These are phyloP conservation scores for Metarhizium humberi DNA, from an alignment of 2,329 filamentous ascomycete genomes.

Conservation along the genomic window DNA sequence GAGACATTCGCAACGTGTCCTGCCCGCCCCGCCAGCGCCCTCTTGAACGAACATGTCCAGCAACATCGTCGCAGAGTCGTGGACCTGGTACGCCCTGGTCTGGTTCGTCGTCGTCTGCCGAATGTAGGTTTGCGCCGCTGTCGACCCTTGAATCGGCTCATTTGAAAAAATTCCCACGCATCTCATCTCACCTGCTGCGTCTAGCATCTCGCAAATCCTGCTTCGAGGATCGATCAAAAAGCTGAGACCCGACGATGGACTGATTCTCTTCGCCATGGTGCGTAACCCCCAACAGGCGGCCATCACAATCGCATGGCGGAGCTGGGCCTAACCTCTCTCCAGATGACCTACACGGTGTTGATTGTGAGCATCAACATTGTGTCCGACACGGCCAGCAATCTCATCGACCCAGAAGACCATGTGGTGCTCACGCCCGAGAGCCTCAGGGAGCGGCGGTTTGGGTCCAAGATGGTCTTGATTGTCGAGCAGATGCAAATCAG, in stretches of 20 bases:
- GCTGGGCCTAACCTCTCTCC: background rate
- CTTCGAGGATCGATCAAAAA: constrained; percentile 34
- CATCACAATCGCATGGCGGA: background rate
- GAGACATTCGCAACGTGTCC: background rate
- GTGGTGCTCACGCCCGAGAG: constrained; percentile 31
- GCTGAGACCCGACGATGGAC: constrained; percentile 43
- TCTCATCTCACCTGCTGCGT: background rate
- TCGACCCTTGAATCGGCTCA: background rate
- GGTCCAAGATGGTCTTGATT: constrained; percentile 54
- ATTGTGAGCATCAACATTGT: constrained; percentile 46
- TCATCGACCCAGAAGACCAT: constrained; percentile 41
- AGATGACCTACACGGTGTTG: constrained; percentile 42
- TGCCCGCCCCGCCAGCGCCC: background rate
- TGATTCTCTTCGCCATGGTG: constrained; percentile 44
- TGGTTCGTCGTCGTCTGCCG: constrained; percentile 26
- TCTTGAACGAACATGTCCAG: constrained; percentile 15
- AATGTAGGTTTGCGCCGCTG: constrained; percentile 23
- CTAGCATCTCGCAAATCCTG: constrained; percentile 27
- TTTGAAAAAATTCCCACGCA: too few species aligned
- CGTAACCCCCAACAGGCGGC: constrained; percentile 14
- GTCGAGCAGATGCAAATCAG: constrained; percentile 55
- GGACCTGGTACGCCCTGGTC: constrained; percentile 34
- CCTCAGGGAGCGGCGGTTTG: constrained; percentile 32
- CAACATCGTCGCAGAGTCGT: constrained; percentile 26
- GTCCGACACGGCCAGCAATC: constrained; percentile 44